Base-by-base conservation (phyloP, 163 green algal genomes). In the Prototheca cutis region DNA sequence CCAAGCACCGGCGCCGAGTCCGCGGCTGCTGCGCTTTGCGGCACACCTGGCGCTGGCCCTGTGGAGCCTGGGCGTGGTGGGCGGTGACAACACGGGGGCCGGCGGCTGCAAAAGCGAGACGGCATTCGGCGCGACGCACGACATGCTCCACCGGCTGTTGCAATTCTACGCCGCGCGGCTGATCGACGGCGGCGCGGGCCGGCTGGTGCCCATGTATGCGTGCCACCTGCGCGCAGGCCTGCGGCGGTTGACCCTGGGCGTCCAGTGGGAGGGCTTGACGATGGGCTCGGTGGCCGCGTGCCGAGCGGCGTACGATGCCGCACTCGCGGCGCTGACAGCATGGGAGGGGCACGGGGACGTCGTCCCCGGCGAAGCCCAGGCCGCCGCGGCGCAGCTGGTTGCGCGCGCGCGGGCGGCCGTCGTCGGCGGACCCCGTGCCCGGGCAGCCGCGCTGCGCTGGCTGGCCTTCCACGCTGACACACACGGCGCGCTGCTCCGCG, bases 41-140 rank as follows among this genome's bases (percentile, higher is more conserved):
- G 83, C 83, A 17, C 84, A 91, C 66, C 64, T 87, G 51, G 77
- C 74, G 51, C 68, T 91, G 29, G 53, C 58, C 10, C 59, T 91
- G 49, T 65, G 73, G 59, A 70, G 63, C 0, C 69, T 90, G 48
- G 74, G 71, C 32, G 65, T 84, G 68, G 28, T 68, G 58, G 29
- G 19, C n/a, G n/a, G n/a, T n/a, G n/a, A n/a, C n/a, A n/a, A n/a
- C n/a, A n/a, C n/a, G n/a, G n/a, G n/a, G n/a, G n/a, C n/a, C n/a
- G n/a, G n/a, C n/a, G n/a, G n/a, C n/a, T n/a, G n/a, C n/a, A n/a
- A n/a, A n/a, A n/a, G n/a, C n/a, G 24, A 27, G 8, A 28, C 66
- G 4, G 52, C 51, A 2, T 75, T 59, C 36, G 60, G 33, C 2
- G 59, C 73, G 40, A 31, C 68, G 36, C 60, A 82, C 25, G 56